Evolutionary conservation across 345 rosid species (phyloP).

Genomic region (Euphorbia lathyris): DNA sequence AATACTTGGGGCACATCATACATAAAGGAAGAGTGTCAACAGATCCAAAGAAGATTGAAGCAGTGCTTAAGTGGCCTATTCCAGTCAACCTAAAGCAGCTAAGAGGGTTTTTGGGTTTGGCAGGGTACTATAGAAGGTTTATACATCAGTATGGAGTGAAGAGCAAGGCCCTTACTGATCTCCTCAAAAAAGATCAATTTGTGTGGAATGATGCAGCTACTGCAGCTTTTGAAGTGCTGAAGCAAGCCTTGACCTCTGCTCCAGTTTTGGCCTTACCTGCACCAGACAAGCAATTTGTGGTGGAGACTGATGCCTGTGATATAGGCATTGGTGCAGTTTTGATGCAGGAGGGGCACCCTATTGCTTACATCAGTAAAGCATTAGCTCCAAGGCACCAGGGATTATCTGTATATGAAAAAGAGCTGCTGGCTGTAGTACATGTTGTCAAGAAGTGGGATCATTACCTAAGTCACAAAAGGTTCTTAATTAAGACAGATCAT

Average conservation of each 20-base stretch:
- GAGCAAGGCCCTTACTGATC: background rate
- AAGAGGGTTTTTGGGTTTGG: background rate
- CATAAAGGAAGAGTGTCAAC: background rate
- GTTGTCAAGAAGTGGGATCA: background rate
- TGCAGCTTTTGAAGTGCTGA: too few species aligned
- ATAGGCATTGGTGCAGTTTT: background rate
- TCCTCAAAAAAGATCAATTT: background rate
- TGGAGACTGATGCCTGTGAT: too few species aligned
- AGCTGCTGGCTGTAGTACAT: background rate
- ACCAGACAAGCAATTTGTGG: too few species aligned
- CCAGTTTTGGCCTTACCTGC: too few species aligned
- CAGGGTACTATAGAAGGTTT: background rate
- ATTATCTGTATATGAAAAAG: constrained; percentile 3
- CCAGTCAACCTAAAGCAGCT: background rate
- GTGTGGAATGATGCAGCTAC: too few species aligned
- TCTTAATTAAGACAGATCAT: background rate
- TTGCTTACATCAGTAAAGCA: background rate
- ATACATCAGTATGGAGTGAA: background rate
- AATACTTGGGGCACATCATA: background rate
- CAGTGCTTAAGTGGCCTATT: background rate
- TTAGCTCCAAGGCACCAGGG: background rate
- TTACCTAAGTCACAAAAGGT: background rate
- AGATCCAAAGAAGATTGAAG: background rate
- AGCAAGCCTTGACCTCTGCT: too few species aligned
- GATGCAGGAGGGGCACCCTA: background rate